Evolutionary conservation across 2,329 filamentous ascomycete genomes (phyloP).

Genomic region (Calonectria pteridis): DNA sequence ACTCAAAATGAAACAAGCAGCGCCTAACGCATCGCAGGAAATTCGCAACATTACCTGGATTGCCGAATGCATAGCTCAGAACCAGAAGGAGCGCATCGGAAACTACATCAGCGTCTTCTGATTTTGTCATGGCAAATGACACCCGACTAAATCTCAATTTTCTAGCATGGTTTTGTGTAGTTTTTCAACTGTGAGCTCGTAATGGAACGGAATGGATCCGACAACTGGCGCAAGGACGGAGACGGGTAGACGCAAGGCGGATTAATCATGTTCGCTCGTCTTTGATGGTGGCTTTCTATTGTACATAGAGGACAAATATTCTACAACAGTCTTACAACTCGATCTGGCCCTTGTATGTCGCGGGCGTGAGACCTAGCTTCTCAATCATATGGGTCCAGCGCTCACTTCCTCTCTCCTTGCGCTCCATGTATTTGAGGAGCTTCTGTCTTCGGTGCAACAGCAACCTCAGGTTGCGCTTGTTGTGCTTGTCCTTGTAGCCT

Average conservation of each 20-base stretch:
- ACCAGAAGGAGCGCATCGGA: slow-evolving; percentile 98
- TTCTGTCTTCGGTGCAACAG: slow-evolving; percentile 92
- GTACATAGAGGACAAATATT: slow-evolving; percentile 64
- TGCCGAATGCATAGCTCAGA: slow-evolving; percentile 98
- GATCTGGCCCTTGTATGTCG: slow-evolving; percentile 93
- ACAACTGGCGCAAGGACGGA: slow-evolving; percentile 49
- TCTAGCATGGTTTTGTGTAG: slow-evolving; percentile 57
- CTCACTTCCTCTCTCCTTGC: slow-evolving; percentile 90
- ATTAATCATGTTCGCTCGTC: slow-evolving; percentile 41
- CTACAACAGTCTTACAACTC: slow-evolving; percentile 54
- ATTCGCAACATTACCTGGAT: slow-evolving; percentile 99
- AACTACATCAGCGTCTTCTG: slow-evolving; percentile 99
- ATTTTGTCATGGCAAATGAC: slow-evolving; percentile 46
- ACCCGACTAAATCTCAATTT: slow-evolving; percentile 34
- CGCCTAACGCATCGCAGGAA: slow-evolving; percentile 73
- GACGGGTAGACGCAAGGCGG: slow-evolving; percentile 44
- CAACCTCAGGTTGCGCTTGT: slow-evolving; percentile 89
- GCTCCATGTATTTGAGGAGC: slow-evolving; percentile 86
- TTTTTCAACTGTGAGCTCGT: slow-evolving; percentile 54
- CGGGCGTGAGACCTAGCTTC: slow-evolving; percentile 86
- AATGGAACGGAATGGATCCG: slow-evolving; percentile 51
- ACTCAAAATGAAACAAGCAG: slow-evolving; percentile 3
- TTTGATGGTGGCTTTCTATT: slow-evolving; percentile 55
- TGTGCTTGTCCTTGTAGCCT: slow-evolving; percentile 89
- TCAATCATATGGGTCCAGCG: slow-evolving; percentile 89